These are phyloP conservation scores for Chalciporus piperatus DNA, from an alignment of 768 basidiomycete genomes.

Conservation along the genomic window DNA sequence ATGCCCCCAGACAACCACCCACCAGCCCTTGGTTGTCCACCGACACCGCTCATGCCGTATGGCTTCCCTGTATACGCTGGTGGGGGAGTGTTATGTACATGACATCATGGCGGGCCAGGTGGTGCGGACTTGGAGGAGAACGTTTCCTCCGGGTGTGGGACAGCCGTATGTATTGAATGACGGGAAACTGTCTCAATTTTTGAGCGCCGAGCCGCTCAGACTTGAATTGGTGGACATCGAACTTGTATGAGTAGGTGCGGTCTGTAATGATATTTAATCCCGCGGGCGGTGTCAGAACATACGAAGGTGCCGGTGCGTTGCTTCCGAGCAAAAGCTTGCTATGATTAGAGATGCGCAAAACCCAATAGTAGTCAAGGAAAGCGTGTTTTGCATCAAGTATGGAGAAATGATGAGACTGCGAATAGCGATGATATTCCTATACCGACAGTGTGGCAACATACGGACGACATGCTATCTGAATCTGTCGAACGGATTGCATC, in stretches of 20 bases:
- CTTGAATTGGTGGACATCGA: constrained; percentile 2
- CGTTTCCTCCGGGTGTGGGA: not conserved
- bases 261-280: too few species aligned
- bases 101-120: constrained; percentile 8
- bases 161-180: constrained; percentile 1
- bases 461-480: too few species aligned
- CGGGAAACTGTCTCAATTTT: not conserved
- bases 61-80: constrained; percentile 36
- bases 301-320: too few species aligned
- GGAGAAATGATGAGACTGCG: too few species aligned
- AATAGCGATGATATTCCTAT: too few species aligned
- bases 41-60: constrained; percentile 27
- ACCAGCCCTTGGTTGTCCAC: constrained; percentile 31
- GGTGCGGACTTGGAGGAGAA: not conserved
- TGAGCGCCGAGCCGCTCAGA: not conserved
- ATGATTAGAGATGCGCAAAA: too few species aligned
- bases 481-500: too few species aligned
- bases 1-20: constrained; percentile 43
- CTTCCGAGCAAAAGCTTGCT: too few species aligned
- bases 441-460: too few species aligned
- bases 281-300: too few species aligned
- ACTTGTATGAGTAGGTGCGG: not conserved
- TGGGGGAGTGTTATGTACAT: constrained; percentile 8
- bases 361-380: too few species aligned
- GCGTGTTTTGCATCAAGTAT: too few species aligned